A percentile compares a stretch with the other conserved stretches of the same genome.
Evolutionary conservation across 2,329 filamentous ascomycete species (phyloP).

Genomic region (Zymoseptoria passerinii): DNA sequence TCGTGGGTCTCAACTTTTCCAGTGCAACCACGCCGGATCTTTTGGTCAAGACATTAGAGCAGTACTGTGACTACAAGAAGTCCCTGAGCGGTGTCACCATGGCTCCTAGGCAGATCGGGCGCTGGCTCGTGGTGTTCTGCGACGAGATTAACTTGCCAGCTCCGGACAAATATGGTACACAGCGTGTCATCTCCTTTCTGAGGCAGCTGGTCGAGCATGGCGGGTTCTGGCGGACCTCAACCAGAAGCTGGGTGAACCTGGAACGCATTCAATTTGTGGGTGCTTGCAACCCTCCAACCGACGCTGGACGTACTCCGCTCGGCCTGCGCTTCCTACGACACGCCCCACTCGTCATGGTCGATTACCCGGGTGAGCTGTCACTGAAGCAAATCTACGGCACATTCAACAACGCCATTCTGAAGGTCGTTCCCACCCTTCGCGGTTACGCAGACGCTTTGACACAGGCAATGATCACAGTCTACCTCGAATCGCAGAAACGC

Average conservation of each 20-base stretch:
- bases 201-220: conserved; percentile 97
- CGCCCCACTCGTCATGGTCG: conserved; percentile 98
- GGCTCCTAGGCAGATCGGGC: conserved; percentile 89
- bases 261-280: conserved; percentile 98
- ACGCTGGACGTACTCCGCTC: conserved; percentile 91
- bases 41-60: conserved; percentile 97
- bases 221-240: conserved; percentile 95
- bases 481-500: conserved; percentile 83
- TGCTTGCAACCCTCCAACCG: conserved; percentile 95
- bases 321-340: conserved; percentile 90
- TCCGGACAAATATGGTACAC: conserved; percentile 94
- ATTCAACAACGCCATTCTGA: conserved; percentile 92
- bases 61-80: conserved; percentile 99
- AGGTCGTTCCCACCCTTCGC: conserved; percentile 89
- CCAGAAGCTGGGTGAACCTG: conserved; percentile 95
- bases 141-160: conserved; percentile 99
- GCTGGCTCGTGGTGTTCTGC: conserved; percentile 97
- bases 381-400: conserved; percentile 97
- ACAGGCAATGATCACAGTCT: conserved; percentile 95
- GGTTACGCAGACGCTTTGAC: conserved; percentile 92
- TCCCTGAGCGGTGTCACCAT: conserved; percentile 92
- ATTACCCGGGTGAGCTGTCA: conserved; percentile 93
- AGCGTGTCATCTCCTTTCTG: conserved; percentile 93
- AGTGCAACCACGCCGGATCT: conserved; percentile 97
- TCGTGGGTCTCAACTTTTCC: conserved; percentile 98